Evolutionary conservation across 768 basidiomycete genomes (phyloP), one percentile per base, ranked within the genome.

Genomic region (Suillus paluster): DNA sequence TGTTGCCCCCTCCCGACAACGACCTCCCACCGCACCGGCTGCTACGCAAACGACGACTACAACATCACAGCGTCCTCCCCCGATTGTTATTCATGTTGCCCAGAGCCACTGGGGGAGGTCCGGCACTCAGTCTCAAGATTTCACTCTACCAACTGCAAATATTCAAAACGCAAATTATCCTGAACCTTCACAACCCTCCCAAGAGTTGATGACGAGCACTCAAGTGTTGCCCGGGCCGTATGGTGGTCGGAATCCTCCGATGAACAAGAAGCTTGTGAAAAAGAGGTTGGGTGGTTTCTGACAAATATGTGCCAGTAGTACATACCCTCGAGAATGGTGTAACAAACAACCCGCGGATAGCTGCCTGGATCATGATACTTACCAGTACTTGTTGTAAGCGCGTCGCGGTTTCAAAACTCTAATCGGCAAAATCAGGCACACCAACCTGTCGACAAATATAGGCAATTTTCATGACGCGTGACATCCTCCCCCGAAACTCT

Each of bases 261-360:
- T 36, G n/a, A 69, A 64, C 6, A 90, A 84, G 76, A 89, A 86
- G 70, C 60, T 73, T 30, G 71, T 64, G 23, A 91, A 88, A 79
- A 93, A 89, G 75, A 80, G 91, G 25, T 48, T 92, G 45, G 90
- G 89, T 11, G 92, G 92, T 9, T 94, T 94, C 71, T 94, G 73
- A 83, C 57, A 42, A 25, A 23, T 55, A 27, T 53, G 30, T 59
- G 57, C 34, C 53, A 67, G 73, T 73, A 50, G 30, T 50, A 30
- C 19, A 30, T 10, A 3, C 30, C 19, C 19, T 50, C 27, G 27
- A 50, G 17, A 30, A 19, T 48, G 25, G 46, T 27, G 25, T 27
- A 27, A 49, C 12, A 38, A 21, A 9, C 23, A 25, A 8, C 25
- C 17, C 15, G 15, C 25, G 15, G 8, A 23, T 49, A 25, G 48